Evolutionary conservation across 163 green algal species (phyloP), one percentile per base, ranked within the genome.

Genomic region (Chloroidium sp.): DNA sequence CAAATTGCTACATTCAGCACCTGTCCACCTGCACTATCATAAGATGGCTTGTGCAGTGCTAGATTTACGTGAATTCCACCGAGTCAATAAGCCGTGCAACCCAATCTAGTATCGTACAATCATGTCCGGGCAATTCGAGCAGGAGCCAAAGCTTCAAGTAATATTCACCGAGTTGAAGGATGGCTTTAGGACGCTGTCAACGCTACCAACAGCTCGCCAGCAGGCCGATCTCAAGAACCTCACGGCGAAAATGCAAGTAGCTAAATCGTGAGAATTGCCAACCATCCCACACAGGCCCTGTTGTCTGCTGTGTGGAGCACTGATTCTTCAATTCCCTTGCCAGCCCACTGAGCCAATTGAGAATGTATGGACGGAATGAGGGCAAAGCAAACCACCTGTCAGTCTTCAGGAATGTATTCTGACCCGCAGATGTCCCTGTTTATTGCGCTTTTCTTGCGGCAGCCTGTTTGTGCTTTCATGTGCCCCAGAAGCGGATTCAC

Each of bases 191-290:
- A 36, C 36, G 36, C 36, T 36, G 36, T 36, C 36, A 36, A 36
- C 36, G 36, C 36, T 36, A 36, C 36, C 36, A 36, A 36, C 36
- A 36, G 36, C 36, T 36, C 36, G 36, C 36, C 80, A 90, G 61
- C 79, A 92, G n/a, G 75, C 69, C 0, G 10, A 89, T 6, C 81
- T 97, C 4, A 93, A 95, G 82, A 87, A 93, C 1, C 87, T 95
- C 36, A 94, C 86, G 0, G 84, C 76, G 0, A 91, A 92, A 67
- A 91, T 97, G 69, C 90, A 94, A 61, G 90, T 95, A 75, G 89
- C 82, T 4, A 97, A 97, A 80, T 82, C 69, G 91, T 93, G 62
- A 68, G 78, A 59, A 62, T 61, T 58, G 4, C 6, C 10, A n/a
- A 3, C 4, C 36, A 3, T 69, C 6, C 57, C 75, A 67, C 4